Base-by-base conservation (phyloP, 1,284 basidiomycete genomes). In the Tremellales sp. region DNA sequence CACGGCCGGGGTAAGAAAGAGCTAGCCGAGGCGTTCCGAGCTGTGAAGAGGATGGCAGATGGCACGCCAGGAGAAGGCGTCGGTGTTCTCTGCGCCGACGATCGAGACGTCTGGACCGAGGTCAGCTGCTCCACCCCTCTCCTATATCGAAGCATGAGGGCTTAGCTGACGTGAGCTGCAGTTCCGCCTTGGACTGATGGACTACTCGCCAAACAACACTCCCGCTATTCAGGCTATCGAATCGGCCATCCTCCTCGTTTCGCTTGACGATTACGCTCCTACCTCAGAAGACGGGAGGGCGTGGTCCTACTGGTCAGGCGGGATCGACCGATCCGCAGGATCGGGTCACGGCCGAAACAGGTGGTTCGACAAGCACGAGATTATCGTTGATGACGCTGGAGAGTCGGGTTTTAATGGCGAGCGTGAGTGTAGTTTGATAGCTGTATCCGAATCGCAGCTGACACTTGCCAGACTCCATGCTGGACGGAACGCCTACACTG, bases 321-420 rank as follows among this genome's bases (percentile, higher is more conserved):
- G 96, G 19, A 54, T 63, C 22, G 61, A 60, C 40, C 54, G 60
- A 24, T 54, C 50, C 7, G 44, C 57, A 3, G 48, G 61, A 31
- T 21, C 39, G 23, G 64, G 65, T 19, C 69, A 72, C 51, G 92
- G 89, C 37, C 80, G 84, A 57, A 97, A 97, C 75, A 80, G 94
- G 53, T 99, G 89, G 81, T 97, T 87, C 70, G 96, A 98, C 79
- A 98, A 98, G 76, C 94, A 98, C 72, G 88, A 97, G 72, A 67
- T 96, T 48, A 83, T 97, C 62, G 87, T 96, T 31, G 96, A 87
- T 65, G 87, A 90, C 57, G 89, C 91, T 60, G 96, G 91, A 48
- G 88, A 91, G 53, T 90, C 89, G 24, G 94, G 90, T 1, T 99
- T 96, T 71, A 80, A 80, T 61, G 78, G 78, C 37, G 78, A 79